Base-by-base conservation (phyloP, 192 early-diverging fungal species). In the Coemansia furcata region DNA sequence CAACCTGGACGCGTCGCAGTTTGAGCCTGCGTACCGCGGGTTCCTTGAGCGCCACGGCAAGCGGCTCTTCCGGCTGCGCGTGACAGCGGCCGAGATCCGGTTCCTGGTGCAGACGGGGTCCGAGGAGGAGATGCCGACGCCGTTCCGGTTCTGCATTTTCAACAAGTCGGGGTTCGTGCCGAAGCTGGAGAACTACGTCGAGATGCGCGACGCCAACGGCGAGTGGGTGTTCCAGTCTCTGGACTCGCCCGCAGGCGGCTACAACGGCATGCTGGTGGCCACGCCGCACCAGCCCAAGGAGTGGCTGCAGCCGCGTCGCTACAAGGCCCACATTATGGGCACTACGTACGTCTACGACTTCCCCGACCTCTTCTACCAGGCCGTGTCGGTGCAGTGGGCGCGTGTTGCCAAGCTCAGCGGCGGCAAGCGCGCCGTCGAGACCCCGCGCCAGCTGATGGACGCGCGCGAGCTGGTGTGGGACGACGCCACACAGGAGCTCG, bases 331-430 rank as follows among this genome's bases (percentile, higher is more conserved):
- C 68, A 84, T 98, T 60, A 91, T 97, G 89, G 95, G 95, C 62
- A 99, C 97, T 4, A 98, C 96, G 12, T 99, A 97, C 66, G 93
- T 98, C 33, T 99, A 99, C 78, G 97, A 99, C 76, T 99, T 98
- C 87, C 94, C 95, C 15, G 96, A 96, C 58, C 87, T 99, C 67
- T 98, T 99, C 91, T 86, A 91, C 33, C 89, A 95, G 70, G 90
- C 93, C 2, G 77, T 93, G 39, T 89, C 94, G 49, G 87, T 89
- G 54, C 80, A 86, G 62, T 99, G 97, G 97, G 80, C 79, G 52
- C 85, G 85, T 26, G 26, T 74, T 3, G 72, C 77, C 59, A 73
- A 80, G 66, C 65, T 69, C 23, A 60, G 52, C 44, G 58, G 59
- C 11, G 58, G 59, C 11, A 9, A 57, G 15, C 32, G 54, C 9